Evolutionary conservation across 2,329 filamentous ascomycete genomes (phyloP).

Genomic region (Phaeosphaeriaceae sp.): DNA sequence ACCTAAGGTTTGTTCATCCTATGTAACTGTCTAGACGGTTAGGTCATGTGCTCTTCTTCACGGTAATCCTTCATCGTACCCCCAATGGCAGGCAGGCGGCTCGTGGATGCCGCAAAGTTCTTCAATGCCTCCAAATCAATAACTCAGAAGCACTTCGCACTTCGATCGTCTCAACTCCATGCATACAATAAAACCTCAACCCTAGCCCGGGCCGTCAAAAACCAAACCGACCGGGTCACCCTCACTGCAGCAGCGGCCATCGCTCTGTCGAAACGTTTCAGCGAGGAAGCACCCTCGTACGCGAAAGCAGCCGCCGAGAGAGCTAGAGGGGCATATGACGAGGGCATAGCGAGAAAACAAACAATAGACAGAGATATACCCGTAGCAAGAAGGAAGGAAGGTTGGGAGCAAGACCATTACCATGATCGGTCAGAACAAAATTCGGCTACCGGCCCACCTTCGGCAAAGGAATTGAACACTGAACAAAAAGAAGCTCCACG

Average conservation of each 20-base stretch:
- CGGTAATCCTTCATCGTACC: slow-evolving; percentile 21
- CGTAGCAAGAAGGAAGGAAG: slow-evolving; percentile 38
- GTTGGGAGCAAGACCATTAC: slow-evolving; percentile 59
- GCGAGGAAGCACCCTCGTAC: slow-evolving; percentile 54
- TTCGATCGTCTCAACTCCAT: slow-evolving; percentile 67
- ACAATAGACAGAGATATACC: slow-evolving; percentile 31
- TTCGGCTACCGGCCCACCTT: slow-evolving; percentile 44
- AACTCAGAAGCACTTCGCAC: slow-evolving; percentile 61
- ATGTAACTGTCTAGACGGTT: slow-evolving; percentile 4
- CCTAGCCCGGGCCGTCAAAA: slow-evolving; percentile 66
- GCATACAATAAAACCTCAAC: slow-evolving; percentile 69
- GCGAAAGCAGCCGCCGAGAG: slow-evolving; percentile 30
- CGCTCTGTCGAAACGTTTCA: slow-evolving; percentile 63
- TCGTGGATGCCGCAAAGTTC: slow-evolving; percentile 59
- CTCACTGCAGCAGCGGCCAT: slow-evolving; percentile 67
- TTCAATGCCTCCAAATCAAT: slow-evolving; percentile 56
- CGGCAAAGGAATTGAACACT: slow-evolving; percentile 51
- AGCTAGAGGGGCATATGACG: slow-evolving; percentile 16
- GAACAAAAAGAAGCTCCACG: slow-evolving; percentile 55
- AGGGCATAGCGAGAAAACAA: slow-evolving; percentile 37
- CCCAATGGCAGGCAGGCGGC: slow-evolving; percentile 58
- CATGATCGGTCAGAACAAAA: slow-evolving; percentile 55
- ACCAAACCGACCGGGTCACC: slow-evolving; percentile 66
- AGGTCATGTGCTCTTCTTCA: slow-evolving; percentile 18
- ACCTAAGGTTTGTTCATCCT: slow-evolving; percentile 8